phyloP scores from a whole-genome alignment of 73 alveolate species.

The Uronychia binucleata region DNA sequence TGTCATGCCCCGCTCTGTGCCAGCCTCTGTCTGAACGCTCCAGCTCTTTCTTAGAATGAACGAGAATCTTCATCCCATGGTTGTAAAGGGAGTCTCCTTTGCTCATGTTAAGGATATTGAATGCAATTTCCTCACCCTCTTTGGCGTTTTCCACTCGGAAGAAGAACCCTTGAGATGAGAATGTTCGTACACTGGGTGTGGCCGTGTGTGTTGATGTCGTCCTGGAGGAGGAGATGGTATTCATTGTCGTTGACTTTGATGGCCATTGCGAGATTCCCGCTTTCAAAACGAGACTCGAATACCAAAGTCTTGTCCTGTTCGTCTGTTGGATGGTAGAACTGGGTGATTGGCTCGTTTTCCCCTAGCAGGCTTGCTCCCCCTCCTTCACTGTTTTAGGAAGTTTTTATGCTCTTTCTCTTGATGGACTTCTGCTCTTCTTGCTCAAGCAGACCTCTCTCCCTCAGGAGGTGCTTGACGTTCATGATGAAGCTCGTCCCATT shows the following conservation, averaged over 20 bases:
- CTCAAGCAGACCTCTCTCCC: too few species aligned
- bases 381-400: too few species aligned
- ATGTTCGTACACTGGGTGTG: conserved; percentile 58
- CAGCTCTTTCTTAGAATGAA: conserved; percentile 67
- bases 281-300: conserved; percentile 90
- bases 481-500: not conserved
- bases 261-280: conserved; percentile 76
- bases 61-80: conserved; percentile 94
- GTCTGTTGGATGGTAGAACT: not conserved
- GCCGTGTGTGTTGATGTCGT: conserved; percentile 85
- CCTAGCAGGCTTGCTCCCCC: not conserved
- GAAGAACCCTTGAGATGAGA: conserved; percentile 62
- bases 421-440: too few species aligned
- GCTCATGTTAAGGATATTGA: conserved; percentile 97
- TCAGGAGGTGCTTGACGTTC: not conserved
- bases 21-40: conserved; percentile 61
- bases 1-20: conserved; percentile 58
- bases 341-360: too few species aligned
- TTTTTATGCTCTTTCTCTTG: too few species aligned
- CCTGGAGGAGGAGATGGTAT: conserved; percentile 72
- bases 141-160: conserved; percentile 38
- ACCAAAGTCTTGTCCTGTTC: conserved; percentile 73
- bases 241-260: conserved; percentile 56
- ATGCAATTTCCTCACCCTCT: conserved; percentile 69
- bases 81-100: conserved; percentile 95